Conservation (phyloP, 805 yeast species). For the Lipomyces mesembrius region DNA sequence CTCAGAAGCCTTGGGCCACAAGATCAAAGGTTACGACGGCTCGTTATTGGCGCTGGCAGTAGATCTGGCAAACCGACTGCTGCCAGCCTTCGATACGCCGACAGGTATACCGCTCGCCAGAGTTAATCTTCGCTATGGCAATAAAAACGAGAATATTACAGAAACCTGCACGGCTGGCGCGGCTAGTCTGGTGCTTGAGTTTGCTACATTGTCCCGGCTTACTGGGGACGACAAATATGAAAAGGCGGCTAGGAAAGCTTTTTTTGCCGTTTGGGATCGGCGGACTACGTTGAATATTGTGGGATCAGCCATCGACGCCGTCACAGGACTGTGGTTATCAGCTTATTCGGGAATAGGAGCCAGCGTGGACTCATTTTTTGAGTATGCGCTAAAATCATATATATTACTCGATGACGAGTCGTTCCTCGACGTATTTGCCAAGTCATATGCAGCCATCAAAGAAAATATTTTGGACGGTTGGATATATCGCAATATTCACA, state of each 20-base stretch:
- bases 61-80: conserved; percentile 72
- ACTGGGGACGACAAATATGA: conserved; percentile 78
- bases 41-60: conserved; percentile 70
- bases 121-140: conserved; percentile 65
- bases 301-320: conserved; percentile 77
- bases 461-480: conserved; percentile 58
- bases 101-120: conserved; percentile 78
- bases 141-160: conserved; percentile 42
- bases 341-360: conserved; percentile 83
- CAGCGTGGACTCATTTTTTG: conserved; percentile 87
- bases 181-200: conserved; percentile 79
- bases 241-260: conserved; percentile 62
- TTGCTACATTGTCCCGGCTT: conserved; percentile 71
- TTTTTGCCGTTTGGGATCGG: conserved; percentile 70
- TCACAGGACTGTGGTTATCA: conserved; percentile 59
- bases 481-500: conserved; percentile 62
- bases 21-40: conserved; percentile 63
- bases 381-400: conserved; percentile 79
- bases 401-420: conserved; percentile 69
- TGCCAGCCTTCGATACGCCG: conserved; percentile 68
- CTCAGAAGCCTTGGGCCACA: conserved; percentile 52
- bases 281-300: conserved; percentile 65
- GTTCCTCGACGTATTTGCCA: conserved; percentile 59
- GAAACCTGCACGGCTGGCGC: conserved; percentile 92
- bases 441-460: conserved; percentile 61